phyloP scores from a whole-genome alignment of 306 rosid genomes.

The Quercus variabilis region DNA sequence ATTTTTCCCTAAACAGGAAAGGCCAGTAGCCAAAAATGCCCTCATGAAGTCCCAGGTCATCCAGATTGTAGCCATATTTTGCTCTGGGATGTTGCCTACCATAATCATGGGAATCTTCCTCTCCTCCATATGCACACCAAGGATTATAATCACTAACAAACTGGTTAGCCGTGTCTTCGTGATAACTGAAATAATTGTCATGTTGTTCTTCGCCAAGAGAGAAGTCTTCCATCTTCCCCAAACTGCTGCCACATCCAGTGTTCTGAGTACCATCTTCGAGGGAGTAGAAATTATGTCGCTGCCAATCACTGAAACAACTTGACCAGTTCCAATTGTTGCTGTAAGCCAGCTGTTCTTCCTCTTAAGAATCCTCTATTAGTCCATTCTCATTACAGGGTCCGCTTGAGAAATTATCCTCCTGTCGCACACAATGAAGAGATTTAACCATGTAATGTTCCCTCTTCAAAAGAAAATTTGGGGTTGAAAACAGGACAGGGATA shows the following conservation, averaged over 20 bases:
- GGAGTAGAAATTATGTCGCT: constrained; percentile 13
- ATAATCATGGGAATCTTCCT: not conserved
- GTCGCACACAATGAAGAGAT: constrained; percentile 2
- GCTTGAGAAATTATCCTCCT: not conserved
- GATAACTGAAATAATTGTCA: not conserved
- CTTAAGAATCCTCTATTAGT: constrained; percentile 12
- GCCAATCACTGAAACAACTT: not conserved
- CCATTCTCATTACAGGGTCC: constrained; percentile 16
- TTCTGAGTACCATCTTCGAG: constrained; percentile 1
- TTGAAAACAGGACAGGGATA: constrained; percentile 3
- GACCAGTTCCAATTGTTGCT: constrained; percentile 4
- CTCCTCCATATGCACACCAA: constrained; percentile 18
- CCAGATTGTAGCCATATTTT: not conserved
- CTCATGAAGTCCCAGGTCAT: constrained; percentile 19
- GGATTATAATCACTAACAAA: constrained; percentile 17
- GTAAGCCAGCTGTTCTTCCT: constrained; percentile 11
- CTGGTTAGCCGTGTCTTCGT: constrained; percentile 10
- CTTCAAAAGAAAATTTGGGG: constrained; percentile 13
- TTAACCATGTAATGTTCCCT: not conserved
- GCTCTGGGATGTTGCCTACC: constrained; percentile 13
- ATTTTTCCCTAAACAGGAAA: constrained; percentile 20
- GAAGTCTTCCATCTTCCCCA: not conserved
- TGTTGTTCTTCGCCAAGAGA: not conserved
- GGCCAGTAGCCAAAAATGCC: constrained; percentile 39
- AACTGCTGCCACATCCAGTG: constrained; percentile 2